Conservation (phyloP, 2,329 filamentous ascomycete genomes). For the Fusarium subglutinans region DNA sequence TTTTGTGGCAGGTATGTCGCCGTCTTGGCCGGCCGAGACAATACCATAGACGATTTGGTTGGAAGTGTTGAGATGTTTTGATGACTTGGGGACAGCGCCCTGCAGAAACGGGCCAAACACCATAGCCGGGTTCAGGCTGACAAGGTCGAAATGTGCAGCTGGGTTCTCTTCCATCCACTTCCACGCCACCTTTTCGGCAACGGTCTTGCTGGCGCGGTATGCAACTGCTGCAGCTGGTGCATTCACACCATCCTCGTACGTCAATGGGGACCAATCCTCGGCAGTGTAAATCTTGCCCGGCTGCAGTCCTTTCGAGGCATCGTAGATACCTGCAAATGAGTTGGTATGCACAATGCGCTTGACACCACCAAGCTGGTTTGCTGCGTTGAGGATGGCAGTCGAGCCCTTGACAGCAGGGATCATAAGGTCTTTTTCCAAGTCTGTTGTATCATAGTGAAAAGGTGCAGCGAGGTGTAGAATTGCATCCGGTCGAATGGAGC, state of each 20-base stretch:
- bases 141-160: not conserved
- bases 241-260: not conserved
- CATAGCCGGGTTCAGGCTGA: slow-evolving; percentile 6
- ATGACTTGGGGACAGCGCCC: not conserved
- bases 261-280: slow-evolving; percentile 2
- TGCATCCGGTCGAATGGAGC: not conserved
- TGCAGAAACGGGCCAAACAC: slow-evolving; percentile 1
- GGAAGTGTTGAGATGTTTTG: slow-evolving; percentile 7
- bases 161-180: slow-evolving; percentile 3
- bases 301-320: not conserved
- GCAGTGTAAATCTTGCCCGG: not conserved
- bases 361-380: not conserved
- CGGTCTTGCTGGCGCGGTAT: not conserved
- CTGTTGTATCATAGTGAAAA: not conserved
- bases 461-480: slow-evolving; percentile 2
- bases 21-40: not conserved
- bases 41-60: not conserved
- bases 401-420: slow-evolving; percentile 3
- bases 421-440: slow-evolving; percentile 4
- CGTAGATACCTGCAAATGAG: slow-evolving; percentile 10
- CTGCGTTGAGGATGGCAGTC: slow-evolving; percentile 1
- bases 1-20: not conserved
- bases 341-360: slow-evolving; percentile 8
- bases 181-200: slow-evolving; percentile 8
- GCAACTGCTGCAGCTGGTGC: slow-evolving; percentile 1